phyloP scores from a whole-genome alignment of 2,329 filamentous ascomycete genomes.

The Lecanicillium sp. region DNA sequence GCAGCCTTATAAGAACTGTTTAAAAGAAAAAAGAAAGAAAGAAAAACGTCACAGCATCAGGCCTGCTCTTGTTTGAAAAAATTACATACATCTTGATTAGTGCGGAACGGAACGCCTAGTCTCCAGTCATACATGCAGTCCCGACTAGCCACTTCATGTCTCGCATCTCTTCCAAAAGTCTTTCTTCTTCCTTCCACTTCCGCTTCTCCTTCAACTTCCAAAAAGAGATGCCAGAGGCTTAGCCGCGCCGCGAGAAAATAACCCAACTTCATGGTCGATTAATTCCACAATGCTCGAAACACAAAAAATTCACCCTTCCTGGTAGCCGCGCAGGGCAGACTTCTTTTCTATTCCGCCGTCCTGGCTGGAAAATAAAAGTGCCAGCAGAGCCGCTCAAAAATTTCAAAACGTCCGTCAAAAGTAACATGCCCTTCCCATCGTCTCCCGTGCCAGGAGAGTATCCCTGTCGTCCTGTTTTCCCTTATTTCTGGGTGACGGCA shows the following conservation, averaged over 20 bases:
- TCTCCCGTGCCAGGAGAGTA: background rate
- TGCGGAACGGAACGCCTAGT: slow-evolving; percentile 40
- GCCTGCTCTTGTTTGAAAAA: slow-evolving; percentile 16
- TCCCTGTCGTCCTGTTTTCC: background rate
- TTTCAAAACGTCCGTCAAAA: slow-evolving; percentile 8
- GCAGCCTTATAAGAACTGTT: background rate
- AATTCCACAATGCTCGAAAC: slow-evolving; percentile 32
- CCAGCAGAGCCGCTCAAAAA: slow-evolving; percentile 10
- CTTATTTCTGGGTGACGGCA: slow-evolving; percentile 16
- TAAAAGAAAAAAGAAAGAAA: background rate
- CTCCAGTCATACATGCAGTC: slow-evolving; percentile 40
- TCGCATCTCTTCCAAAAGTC: background rate
- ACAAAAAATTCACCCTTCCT: slow-evolving; percentile 23
- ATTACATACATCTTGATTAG: slow-evolving; percentile 36
- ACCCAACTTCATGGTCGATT: slow-evolving; percentile 26
- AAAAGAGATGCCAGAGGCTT: background rate
- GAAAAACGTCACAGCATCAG: background rate
- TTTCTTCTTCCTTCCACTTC: too few species aligned
- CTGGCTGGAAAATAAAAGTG: background rate
- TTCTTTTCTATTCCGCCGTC: background rate
- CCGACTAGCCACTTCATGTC: background rate
- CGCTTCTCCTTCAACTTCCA: too few species aligned
- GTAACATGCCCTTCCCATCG: background rate
- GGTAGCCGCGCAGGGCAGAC: background rate
- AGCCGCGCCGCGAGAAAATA: slow-evolving; percentile 24